Percentiles rank a stretch among this genome's conserved stretches.
Evolutionary conservation across 2,329 filamentous ascomycete species (phyloP).

Genomic region (Aulographum hederae): DNA sequence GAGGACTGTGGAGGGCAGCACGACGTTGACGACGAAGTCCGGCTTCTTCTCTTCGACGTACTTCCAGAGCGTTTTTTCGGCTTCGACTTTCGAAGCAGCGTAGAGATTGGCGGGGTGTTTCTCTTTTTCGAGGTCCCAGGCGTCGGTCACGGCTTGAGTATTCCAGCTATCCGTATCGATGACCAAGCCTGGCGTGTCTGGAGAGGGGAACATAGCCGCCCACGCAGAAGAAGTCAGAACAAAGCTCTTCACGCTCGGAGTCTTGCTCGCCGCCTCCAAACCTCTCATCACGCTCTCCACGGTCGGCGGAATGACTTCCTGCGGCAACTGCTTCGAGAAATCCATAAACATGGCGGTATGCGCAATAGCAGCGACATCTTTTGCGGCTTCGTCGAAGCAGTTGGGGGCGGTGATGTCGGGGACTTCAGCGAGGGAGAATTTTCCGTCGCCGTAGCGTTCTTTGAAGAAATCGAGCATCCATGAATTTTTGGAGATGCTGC

Average conservation of each 20-base stretch:
- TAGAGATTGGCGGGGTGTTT: conserved; percentile 15
- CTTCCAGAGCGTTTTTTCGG: conserved; percentile 28
- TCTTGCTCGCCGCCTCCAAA: conserved; percentile 8
- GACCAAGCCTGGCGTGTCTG: not conserved
- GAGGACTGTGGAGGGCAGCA: conserved; percentile 16
- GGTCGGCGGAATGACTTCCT: conserved; percentile 22
- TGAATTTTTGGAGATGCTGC: conserved; percentile 12
- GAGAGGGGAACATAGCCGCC: conserved; percentile 1
- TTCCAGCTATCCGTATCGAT: conserved; percentile 3
- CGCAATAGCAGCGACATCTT: not conserved
- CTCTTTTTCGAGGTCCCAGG: conserved; percentile 1
- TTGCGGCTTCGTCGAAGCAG: conserved; percentile 20
- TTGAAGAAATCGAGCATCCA: conserved; percentile 15
- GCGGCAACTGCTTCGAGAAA: conserved; percentile 21
- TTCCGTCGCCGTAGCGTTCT: conserved; percentile 9
- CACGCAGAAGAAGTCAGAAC: conserved; percentile 3
- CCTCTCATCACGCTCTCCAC: conserved; percentile 10
- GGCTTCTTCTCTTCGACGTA: conserved; percentile 26
- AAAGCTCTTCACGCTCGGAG: conserved; percentile 2
- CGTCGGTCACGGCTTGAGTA: conserved; percentile 1
- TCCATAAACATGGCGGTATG: conserved; percentile 19
- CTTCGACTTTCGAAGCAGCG: conserved; percentile 26
- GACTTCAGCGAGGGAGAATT: conserved; percentile 14
- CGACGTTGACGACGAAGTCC: conserved; percentile 1
- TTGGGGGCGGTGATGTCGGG: conserved; percentile 10